These are phyloP conservation scores for Posidonia oceanica DNA, from an alignment of 116 monocot species.

Conservation along the genomic window DNA sequence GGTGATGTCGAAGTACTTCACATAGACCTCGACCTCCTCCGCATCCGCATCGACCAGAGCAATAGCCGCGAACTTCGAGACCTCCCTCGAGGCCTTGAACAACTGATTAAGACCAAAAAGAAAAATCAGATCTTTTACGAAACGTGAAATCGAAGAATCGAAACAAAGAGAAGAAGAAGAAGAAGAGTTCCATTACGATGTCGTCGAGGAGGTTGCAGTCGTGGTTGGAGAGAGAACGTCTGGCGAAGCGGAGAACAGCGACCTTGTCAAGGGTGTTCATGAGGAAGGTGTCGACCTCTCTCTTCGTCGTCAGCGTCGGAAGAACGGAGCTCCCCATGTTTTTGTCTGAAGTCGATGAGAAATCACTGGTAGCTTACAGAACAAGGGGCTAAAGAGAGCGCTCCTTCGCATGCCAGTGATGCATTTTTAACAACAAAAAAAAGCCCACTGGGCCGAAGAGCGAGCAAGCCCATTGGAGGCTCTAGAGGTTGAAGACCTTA, in stretches of 20 bases:
- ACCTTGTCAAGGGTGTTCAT: slow-evolving; percentile 92
- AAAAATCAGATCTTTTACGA: neutral
- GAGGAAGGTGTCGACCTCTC: slow-evolving; percentile 55
- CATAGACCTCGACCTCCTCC: slow-evolving; percentile 74
- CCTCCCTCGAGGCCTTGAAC: slow-evolving; percentile 39
- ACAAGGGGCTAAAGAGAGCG: too few species aligned
- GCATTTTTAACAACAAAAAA: too few species aligned
- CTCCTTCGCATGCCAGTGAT: too few species aligned
- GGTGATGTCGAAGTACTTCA: slow-evolving; percentile 74
- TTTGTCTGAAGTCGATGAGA: too few species aligned
- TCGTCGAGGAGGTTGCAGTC: slow-evolving; percentile 76
- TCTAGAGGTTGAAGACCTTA: too few species aligned
- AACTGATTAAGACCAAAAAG: slow-evolving; percentile 6
- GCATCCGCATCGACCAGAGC: slow-evolving; percentile 71
- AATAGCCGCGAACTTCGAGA: slow-evolving; percentile 58
- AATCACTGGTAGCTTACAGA: too few species aligned
- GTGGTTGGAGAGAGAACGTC: slow-evolving; percentile 20
- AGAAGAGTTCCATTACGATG: slow-evolving; percentile 30
- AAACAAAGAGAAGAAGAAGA: neutral
- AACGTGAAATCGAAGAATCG: neutral
- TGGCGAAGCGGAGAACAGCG: slow-evolving; percentile 76
- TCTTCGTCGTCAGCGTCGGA: slow-evolving; percentile 45
- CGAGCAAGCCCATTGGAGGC: too few species aligned
- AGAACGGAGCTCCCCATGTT: slow-evolving; percentile 30
- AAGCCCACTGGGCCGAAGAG: too few species aligned